Evolutionary conservation across 352 stramenopile species (phyloP).

Genomic region (Phytophthora parvispora): DNA sequence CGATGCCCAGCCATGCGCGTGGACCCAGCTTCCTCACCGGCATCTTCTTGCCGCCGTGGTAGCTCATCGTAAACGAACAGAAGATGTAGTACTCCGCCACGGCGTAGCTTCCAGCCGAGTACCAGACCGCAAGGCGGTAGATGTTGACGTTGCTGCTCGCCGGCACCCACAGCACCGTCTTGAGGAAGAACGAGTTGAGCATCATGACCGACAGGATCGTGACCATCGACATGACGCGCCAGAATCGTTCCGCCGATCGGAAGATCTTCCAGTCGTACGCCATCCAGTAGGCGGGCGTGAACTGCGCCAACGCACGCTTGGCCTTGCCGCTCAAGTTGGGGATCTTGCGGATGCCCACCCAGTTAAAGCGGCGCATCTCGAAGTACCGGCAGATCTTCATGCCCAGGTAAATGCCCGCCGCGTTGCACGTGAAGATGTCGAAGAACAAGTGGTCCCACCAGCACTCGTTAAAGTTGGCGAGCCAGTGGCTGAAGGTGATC

Average conservation of each 20-base stretch:
- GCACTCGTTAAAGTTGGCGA: slow-evolving; percentile 96
- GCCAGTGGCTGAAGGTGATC: slow-evolving; percentile 92
- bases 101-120: slow-evolving; percentile 89
- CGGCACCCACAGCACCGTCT: slow-evolving; percentile 93
- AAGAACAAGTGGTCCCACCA: slow-evolving; percentile 97
- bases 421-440: slow-evolving; percentile 96
- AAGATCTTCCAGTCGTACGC: slow-evolving; percentile 96
- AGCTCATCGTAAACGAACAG: slow-evolving; percentile 87
- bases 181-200: slow-evolving; percentile 97
- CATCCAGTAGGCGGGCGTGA: slow-evolving; percentile 93
- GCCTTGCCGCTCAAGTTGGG: slow-evolving; percentile 84
- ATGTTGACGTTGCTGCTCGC: slow-evolving; percentile 87
- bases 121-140: slow-evolving; percentile 83
- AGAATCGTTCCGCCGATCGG: slow-evolving; percentile 91
- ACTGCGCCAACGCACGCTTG: slow-evolving; percentile 86
- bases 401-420: slow-evolving; percentile 91
- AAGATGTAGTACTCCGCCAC: slow-evolving; percentile 94
- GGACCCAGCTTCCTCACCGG: slow-evolving; percentile 86
- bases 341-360: slow-evolving; percentile 91
- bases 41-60: slow-evolving; percentile 50
- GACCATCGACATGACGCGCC: slow-evolving; percentile 92
- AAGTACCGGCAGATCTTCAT: slow-evolving; percentile 91
- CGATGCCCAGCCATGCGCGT: slow-evolving; percentile 85
- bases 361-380: slow-evolving; percentile 92
- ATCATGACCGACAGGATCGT: slow-evolving; percentile 94